Base-by-base conservation (phyloP, 2,329 filamentous ascomycete species). In the Aspergillus nomiae region DNA sequence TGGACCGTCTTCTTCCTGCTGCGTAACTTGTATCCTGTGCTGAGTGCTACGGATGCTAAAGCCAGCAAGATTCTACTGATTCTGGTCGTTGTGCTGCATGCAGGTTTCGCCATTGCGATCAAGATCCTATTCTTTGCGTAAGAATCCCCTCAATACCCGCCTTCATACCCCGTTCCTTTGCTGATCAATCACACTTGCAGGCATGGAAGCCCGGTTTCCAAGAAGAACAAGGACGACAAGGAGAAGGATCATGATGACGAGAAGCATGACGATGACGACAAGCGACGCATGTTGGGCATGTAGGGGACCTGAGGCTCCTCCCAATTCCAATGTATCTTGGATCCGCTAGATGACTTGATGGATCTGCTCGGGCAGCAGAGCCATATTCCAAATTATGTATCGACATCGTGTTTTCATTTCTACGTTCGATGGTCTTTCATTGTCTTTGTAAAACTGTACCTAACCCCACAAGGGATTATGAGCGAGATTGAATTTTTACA, bases 121-220 rank as follows among this genome's bases (percentile, higher is more conserved):
- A 98, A 98, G 85, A 90, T 97, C 63, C 81, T 98, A 32, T 98
- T 98, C 85, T 99, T 99, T 80, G 94, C 93, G 70, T 86, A 81
- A 64, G 85, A 80, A 56, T 59, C 38, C 21, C 19, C 28, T 48
- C 21, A 38, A 9, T 41, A 12, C 16, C 16, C 12, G 21, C 24
- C n/a, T 24, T n/a, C 2, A 14, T 51, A 14, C 59, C 63, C 53
- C 38, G 24, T 14, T 51, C 34, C 12, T 32, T 41, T 54, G 59
- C 66, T 68, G 61, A 69, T 68, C 55, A 63, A 59, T 48, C 58
- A n/a, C 54, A 19, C 36, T 55, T 65, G 50, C 62, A 81, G 80
- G 19, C 89, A 92, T 69, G 88, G 86, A 56, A 92, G 90, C 78
- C 87, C 87, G 57, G 83, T 83, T 50, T 77, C 78, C 38, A 77